A percentile compares a stretch with the other conserved stretches of the same genome.
Evolutionary conservation across 2,329 filamentous ascomycete species (phyloP).

Genomic region (Pseudogymnoascus sp.): DNA sequence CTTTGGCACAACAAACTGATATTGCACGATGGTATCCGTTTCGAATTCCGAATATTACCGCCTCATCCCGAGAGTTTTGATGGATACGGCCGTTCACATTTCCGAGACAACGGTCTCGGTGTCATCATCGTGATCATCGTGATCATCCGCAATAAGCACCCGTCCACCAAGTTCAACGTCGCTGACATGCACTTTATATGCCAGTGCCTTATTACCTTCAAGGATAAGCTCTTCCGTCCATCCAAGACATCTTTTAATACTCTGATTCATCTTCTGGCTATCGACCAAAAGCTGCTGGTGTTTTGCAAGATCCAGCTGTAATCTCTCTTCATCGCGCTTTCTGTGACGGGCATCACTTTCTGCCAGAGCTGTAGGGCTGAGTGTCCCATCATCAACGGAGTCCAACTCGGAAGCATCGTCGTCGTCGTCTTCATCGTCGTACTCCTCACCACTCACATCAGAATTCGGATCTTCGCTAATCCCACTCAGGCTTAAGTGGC

Average conservation of each 20-base stretch:
- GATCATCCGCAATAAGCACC: slow-evolving; percentile 64
- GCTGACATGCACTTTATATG: slow-evolving; percentile 68
- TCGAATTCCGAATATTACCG: slow-evolving; percentile 13
- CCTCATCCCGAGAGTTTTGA: not conserved
- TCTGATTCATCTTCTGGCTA: slow-evolving; percentile 92
- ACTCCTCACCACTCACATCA: slow-evolving; percentile 42
- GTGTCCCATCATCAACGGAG: slow-evolving; percentile 23
- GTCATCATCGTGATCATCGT: slow-evolving; percentile 32
- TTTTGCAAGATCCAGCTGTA: slow-evolving; percentile 78
- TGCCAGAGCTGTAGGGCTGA: slow-evolving; percentile 34
- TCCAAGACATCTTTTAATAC: slow-evolving; percentile 77
- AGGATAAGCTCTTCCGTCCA: slow-evolving; percentile 88
- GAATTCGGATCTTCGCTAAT: slow-evolving; percentile 30
- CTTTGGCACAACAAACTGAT: not conserved
- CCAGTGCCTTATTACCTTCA: slow-evolving; percentile 79
- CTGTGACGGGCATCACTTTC: slow-evolving; percentile 45
- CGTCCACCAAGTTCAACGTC: slow-evolving; percentile 77
- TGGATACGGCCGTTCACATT: not conserved
- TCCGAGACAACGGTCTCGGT: slow-evolving; percentile 15
- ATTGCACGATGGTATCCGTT: slow-evolving; percentile 12
- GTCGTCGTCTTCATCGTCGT: slow-evolving; percentile 37
- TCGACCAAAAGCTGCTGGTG: slow-evolving; percentile 84
- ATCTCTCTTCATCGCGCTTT: slow-evolving; percentile 69
- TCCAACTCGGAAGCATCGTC: slow-evolving; percentile 46
- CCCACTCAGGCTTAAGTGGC: slow-evolving; percentile 32